These are phyloP conservation scores for Chlorophyllum brunneum DNA, from an alignment of 768 basidiomycete species.

Conservation along the genomic window DNA sequence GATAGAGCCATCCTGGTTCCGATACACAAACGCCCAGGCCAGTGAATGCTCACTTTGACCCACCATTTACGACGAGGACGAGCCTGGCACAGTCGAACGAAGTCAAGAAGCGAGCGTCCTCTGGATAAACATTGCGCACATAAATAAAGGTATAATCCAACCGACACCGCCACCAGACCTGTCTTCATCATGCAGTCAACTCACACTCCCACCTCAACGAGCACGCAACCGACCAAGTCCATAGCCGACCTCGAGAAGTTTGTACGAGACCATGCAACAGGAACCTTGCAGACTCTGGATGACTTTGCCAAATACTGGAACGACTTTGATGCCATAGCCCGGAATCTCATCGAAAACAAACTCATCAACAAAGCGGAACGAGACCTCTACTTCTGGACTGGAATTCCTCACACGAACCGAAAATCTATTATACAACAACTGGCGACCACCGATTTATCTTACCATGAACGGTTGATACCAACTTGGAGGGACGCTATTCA, in stretches of 20 bases:
- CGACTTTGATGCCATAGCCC: not conserved
- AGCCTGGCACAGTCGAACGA: too few relatives aligned
- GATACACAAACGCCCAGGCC: too few relatives aligned
- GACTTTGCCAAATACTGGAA: slow-evolving; percentile 4
- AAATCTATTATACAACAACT: not conserved
- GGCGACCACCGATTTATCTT: not conserved
- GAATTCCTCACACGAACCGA: not conserved
- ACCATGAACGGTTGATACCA: not conserved
- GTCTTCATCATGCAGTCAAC: not conserved
- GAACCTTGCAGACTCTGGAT: not conserved
- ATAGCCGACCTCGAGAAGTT: slow-evolving; percentile 1
- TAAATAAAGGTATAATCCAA: not conserved
- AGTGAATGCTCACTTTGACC: too few relatives aligned
- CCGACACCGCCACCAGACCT: too few relatives aligned
- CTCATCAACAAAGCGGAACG: slow-evolving; percentile 1
- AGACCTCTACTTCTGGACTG: slow-evolving; percentile 1
- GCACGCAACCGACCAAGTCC: not conserved
- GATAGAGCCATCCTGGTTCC: too few relatives aligned
- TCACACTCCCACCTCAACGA: not conserved
- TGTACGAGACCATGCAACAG: not conserved
- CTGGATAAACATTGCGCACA: too few relatives aligned
- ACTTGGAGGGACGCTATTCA: not conserved
- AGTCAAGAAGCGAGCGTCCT: too few relatives aligned
- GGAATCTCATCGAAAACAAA: not conserved
- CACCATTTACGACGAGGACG: too few relatives aligned